Conservation (phyloP, 73 alveolate species). For the Paramecium sexaurelia region DNA sequence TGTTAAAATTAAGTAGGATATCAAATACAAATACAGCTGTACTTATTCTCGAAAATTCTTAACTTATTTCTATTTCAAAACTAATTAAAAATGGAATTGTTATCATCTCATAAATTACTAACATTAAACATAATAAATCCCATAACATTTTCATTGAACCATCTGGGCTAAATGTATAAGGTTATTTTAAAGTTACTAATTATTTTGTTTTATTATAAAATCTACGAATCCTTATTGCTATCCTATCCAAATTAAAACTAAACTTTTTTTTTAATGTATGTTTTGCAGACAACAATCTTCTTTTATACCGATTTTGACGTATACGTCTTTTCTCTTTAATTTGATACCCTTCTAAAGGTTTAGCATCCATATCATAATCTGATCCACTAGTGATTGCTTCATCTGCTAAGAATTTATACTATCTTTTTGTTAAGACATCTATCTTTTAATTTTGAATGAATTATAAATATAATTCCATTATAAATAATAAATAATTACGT, state of each 20-base stretch:
- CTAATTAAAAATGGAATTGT: neutral
- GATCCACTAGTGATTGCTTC: slow-evolving; percentile 6
- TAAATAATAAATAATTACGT: neutral
- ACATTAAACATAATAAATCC: slow-evolving; percentile 69
- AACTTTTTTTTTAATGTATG: neutral
- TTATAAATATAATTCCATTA: neutral
- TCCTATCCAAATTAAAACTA: neutral
- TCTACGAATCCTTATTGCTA: neutral
- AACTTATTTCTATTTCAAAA: neutral
- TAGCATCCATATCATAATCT: neutral
- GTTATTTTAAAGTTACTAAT: neutral
- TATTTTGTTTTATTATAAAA: neutral
- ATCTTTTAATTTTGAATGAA: neutral
- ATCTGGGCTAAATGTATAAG: slow-evolving; percentile 62
- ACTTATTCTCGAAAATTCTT: neutral
- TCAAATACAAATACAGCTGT: slow-evolving; percentile 47
- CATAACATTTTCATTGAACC: slow-evolving; percentile 73
- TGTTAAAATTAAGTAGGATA: slow-evolving; percentile 66
- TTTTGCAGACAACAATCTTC: neutral
- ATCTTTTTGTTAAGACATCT: neutral
- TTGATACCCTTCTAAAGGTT: neutral
- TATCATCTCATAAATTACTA: slow-evolving; percentile 7
- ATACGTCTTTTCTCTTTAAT: neutral
- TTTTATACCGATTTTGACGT: neutral
- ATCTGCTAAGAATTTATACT: neutral